Evolutionary conservation across 371 early-diverging fungal genomes (phyloP).

Genomic region (Gilbertella persicaria): DNA sequence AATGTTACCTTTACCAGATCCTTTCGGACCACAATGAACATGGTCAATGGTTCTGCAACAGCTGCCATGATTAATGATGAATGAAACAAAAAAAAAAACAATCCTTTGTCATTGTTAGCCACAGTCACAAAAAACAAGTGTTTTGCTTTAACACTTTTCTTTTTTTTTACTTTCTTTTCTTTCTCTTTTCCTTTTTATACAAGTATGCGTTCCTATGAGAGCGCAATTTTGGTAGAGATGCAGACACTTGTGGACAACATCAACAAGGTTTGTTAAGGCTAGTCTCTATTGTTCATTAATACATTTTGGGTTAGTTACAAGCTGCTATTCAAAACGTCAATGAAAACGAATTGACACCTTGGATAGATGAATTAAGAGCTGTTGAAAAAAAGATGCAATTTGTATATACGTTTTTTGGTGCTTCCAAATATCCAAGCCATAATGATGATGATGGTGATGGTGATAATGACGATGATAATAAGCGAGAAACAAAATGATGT

Average conservation of each 20-base stretch:
- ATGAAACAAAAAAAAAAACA: background rate
- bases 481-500: slow-evolving; percentile 16
- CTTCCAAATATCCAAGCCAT: slow-evolving; percentile 40
- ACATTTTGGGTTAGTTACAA: slow-evolving; percentile 8
- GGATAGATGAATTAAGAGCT: slow-evolving; percentile 45
- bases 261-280: slow-evolving; percentile 17
- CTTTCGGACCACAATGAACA: slow-evolving; percentile 84
- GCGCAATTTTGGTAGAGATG: slow-evolving; percentile 41
- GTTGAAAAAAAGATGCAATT: slow-evolving; percentile 50
- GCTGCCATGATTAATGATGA: slow-evolving; percentile 3
- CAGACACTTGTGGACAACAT: slow-evolving; percentile 36
- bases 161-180: background rate
- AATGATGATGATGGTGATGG: slow-evolving; percentile 2
- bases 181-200: background rate
- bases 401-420: slow-evolving; percentile 51
- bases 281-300: background rate
- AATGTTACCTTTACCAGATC: slow-evolving; percentile 77
- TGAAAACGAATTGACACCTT: slow-evolving; percentile 29
- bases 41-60: slow-evolving; percentile 64
- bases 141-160: too few relatives aligned
- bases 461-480: slow-evolving; percentile 20
- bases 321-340: slow-evolving; percentile 36
- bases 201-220: slow-evolving; percentile 40
- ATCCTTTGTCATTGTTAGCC: too few relatives aligned
- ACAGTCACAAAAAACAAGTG: too few relatives aligned